These are phyloP conservation scores for Globisporangium nunn DNA, from an alignment of 352 stramenopile genomes.

Conservation along the genomic window DNA sequence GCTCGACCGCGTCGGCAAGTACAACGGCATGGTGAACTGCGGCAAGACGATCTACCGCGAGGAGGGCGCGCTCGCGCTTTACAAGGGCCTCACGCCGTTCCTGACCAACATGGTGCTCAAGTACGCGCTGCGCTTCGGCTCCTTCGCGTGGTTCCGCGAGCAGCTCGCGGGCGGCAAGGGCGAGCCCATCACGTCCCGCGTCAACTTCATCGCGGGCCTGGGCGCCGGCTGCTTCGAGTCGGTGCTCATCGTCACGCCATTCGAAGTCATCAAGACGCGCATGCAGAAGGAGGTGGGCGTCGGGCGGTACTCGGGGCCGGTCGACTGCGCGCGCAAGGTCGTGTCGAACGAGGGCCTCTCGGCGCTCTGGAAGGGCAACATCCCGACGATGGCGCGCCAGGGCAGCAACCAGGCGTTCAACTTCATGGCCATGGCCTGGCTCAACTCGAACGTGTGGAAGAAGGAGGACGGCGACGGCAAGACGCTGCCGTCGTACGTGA, in stretches of 20 bases:
- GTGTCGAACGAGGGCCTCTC: slow-evolving; percentile 90
- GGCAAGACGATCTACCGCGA: slow-evolving; percentile 73
- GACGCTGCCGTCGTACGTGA: slow-evolving; percentile 90
- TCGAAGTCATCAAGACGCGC: slow-evolving; percentile 98
- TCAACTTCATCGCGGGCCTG: slow-evolving; percentile 89
- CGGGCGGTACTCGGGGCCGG: slow-evolving; percentile 82
- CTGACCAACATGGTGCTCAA: slow-evolving; percentile 88
- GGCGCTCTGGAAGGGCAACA: slow-evolving; percentile 94
- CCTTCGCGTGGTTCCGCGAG: slow-evolving; percentile 84
- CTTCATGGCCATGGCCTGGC: slow-evolving; percentile 92
- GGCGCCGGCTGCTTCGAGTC: slow-evolving; percentile 93
- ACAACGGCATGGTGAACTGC: slow-evolving; percentile 84
- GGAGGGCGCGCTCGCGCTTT: slow-evolving; percentile 65
- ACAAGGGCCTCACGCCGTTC: slow-evolving; percentile 84
- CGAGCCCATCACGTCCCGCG: slow-evolving; percentile 54
- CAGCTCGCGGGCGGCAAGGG: slow-evolving; percentile 66
- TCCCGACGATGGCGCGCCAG: slow-evolving; percentile 95
- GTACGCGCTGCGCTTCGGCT: slow-evolving; percentile 85
- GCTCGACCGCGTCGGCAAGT: slow-evolving; percentile 63
- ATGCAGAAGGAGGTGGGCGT: slow-evolving; percentile 92
- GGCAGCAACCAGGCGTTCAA: slow-evolving; percentile 98
- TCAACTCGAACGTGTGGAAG: slow-evolving; percentile 91
- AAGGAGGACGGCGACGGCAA: slow-evolving; percentile 87
- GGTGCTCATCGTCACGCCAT: slow-evolving; percentile 95
- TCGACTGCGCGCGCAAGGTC: slow-evolving; percentile 92